Conservation (phyloP, 148 eudicot species). For the Salicornia ramosissima region DNA sequence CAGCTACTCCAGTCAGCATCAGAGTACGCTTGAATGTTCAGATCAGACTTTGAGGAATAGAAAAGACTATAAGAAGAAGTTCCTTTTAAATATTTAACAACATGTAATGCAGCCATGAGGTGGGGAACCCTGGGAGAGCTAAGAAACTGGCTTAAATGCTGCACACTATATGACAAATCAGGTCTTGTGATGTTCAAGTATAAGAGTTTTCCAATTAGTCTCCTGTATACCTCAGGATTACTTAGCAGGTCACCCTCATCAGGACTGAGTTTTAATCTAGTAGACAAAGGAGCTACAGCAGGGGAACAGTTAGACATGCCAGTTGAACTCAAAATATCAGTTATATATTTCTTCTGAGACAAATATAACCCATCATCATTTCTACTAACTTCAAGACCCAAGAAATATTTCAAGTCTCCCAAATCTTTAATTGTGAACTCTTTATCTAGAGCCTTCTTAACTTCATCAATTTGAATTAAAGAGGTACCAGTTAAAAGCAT, state of each 20-base stretch:
- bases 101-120: not conserved
- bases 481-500: not conserved
- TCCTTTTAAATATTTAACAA: not conserved
- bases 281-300: too few species aligned
- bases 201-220: not conserved
- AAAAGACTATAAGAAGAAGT: not conserved
- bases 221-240: not conserved
- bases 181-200: not conserved
- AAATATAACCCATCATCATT: not conserved
- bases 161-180: not conserved
- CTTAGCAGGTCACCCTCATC: not conserved
- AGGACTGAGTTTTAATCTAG: not conserved
- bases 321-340: not conserved
- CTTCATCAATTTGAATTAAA: not conserved
- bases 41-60: not conserved
- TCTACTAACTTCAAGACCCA: not conserved
- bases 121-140: too few species aligned
- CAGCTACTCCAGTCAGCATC: too few species aligned
- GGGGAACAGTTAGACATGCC: not conserved
- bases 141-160: not conserved
- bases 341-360: not conserved
- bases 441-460: not conserved
- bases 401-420: too few species aligned
- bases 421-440: conserved; percentile 2
- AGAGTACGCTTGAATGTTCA: not conserved